Conservation (phyloP, 2,329 filamentous ascomycete species). For the Sphaerulina vaccinii region DNA sequence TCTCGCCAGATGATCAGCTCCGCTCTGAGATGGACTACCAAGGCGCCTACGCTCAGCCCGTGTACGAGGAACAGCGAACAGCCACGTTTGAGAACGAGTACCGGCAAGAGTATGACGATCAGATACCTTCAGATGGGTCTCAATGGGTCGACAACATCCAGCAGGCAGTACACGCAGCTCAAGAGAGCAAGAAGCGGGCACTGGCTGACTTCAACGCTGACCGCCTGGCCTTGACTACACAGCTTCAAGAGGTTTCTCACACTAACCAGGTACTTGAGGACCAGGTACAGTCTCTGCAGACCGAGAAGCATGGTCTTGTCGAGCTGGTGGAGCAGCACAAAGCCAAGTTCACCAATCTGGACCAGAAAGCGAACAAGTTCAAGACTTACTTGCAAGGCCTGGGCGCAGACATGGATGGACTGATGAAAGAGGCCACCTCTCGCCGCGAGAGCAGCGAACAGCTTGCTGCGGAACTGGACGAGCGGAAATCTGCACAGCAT, state of each 20-base stretch:
- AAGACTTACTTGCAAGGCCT: slow-evolving; percentile 29
- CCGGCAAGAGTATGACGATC: neutral
- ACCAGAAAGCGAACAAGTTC: slow-evolving; percentile 20
- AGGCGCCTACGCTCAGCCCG: neutral
- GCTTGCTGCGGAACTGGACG: slow-evolving; percentile 13
- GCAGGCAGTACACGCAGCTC: neutral
- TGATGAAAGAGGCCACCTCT: slow-evolving; percentile 21
- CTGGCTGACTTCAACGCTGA: slow-evolving; percentile 7
- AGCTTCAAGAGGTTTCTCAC: slow-evolving; percentile 3
- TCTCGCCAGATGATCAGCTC: neutral
- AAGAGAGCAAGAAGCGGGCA: neutral
- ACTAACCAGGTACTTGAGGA: slow-evolving; percentile 3
- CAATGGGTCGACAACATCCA: slow-evolving; percentile 1
- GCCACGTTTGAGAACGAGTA: neutral
- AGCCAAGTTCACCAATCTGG: slow-evolving; percentile 14
- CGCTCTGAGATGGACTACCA: neutral
- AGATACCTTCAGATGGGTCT: slow-evolving; percentile 1
- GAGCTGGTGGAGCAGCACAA: slow-evolving; percentile 17
- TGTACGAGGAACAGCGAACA: neutral
- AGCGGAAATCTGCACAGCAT: slow-evolving; percentile 12
- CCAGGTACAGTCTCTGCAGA: slow-evolving; percentile 6
- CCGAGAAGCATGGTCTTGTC: slow-evolving; percentile 17
- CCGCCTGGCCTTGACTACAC: neutral
- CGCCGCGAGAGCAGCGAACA: slow-evolving; percentile 14
- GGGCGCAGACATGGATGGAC: slow-evolving; percentile 24